Percentiles rank a stretch among this genome's conserved stretches.
phyloP scores from a whole-genome alignment of 139 green algal genomes.

The Chlamydomonas sp. region DNA sequence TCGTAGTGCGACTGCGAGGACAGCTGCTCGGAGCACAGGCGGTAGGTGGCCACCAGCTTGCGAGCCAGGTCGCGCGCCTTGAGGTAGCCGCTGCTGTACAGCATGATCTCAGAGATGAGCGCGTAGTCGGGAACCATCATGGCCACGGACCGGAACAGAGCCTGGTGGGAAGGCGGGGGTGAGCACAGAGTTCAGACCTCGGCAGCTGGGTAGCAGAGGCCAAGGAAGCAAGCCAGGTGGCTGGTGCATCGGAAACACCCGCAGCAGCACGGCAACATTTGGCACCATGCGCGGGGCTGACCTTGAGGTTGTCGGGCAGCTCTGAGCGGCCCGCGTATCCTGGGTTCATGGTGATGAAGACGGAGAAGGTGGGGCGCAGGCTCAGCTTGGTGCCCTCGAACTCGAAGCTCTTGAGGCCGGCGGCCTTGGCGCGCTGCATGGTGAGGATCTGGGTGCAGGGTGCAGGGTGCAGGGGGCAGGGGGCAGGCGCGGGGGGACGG shows the following conservation, averaged over 20 bases:
- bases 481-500: too few species aligned
- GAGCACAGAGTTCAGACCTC: background rate
- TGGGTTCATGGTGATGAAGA: constrained; percentile 94
- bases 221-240: background rate
- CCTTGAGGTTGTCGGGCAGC: constrained; percentile 88
- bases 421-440: constrained; percentile 84
- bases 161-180: background rate
- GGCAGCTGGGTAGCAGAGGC: background rate
- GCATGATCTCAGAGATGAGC: constrained; percentile 85
- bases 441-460: constrained; percentile 78
- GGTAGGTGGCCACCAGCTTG: constrained; percentile 89
- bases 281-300: background rate
- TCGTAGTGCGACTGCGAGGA: constrained; percentile 87
- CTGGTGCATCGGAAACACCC: too few species aligned
- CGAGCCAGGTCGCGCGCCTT: constrained; percentile 73
- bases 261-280: too few species aligned
- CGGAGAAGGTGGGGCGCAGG: constrained; percentile 74
- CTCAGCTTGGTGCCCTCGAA: constrained; percentile 84
- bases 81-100: constrained; percentile 78
- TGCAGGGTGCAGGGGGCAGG: background rate
- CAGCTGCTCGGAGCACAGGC: constrained; percentile 86
- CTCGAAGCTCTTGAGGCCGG: constrained; percentile 77
- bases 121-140: constrained; percentile 72
- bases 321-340: constrained; percentile 74
- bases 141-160: background rate